A percentile compares a stretch with the other conserved stretches of the same genome.
Evolutionary conservation across 257 asterid species (phyloP).

Genomic region (Primulina tabacum): DNA sequence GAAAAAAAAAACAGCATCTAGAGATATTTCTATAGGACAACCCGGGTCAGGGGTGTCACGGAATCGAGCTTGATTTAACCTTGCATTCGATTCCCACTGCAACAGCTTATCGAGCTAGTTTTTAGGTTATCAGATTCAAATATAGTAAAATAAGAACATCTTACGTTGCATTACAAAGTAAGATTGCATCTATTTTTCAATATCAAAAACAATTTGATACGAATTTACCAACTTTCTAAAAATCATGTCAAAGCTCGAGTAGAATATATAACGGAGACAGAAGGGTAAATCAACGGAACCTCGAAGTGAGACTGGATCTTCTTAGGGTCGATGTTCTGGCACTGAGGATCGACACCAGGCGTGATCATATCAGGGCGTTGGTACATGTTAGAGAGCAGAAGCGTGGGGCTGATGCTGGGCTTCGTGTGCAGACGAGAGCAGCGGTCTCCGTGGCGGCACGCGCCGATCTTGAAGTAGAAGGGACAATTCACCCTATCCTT

Average conservation of each 20-base stretch:
- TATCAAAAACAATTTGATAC: too few relatives aligned
- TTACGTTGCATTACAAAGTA: not conserved
- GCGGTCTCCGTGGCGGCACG: constrained; percentile 83
- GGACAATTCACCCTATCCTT: constrained; percentile 84
- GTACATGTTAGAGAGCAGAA: constrained; percentile 71
- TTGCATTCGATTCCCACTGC: not conserved
- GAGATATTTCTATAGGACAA: not conserved
- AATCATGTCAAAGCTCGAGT: not conserved
- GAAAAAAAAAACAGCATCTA: not conserved
- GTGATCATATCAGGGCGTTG: constrained; percentile 91
- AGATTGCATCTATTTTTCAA: not conserved
- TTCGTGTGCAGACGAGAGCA: constrained; percentile 80
- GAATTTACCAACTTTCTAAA: not conserved
- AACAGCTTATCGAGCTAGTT: too few relatives aligned
- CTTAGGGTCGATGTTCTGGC: constrained; percentile 70
- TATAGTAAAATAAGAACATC: not conserved
- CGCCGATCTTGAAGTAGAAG: constrained; percentile 87
- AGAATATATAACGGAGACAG: not conserved
- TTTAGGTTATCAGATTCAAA: not conserved
- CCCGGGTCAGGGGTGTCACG: too few relatives aligned
- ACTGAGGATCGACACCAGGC: constrained; percentile 83
- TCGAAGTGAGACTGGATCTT: constrained; percentile 76
- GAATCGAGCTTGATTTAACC: not conserved
- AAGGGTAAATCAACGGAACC: constrained; percentile 24
- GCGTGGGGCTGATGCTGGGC: constrained; percentile 80